Conservation (phyloP, 1,139 yeast species). For the Blastobotrys malaysiensis region DNA sequence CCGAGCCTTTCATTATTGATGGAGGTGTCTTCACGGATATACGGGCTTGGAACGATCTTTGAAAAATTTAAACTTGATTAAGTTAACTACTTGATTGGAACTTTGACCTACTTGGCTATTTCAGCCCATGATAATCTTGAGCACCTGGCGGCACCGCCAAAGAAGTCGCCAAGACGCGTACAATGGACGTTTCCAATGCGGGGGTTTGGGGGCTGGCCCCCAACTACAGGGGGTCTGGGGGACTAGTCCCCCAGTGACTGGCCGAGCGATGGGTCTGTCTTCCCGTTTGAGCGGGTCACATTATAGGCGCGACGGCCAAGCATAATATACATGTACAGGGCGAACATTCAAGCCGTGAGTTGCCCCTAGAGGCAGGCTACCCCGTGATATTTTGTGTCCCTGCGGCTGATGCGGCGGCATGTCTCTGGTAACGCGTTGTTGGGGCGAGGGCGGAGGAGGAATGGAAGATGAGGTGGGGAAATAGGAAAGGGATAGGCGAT, state of each 20-base stretch:
- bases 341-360: too few relatives aligned
- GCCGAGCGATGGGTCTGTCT: too few relatives aligned
- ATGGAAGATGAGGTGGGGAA: neutral
- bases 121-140: too few relatives aligned
- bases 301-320: too few relatives aligned
- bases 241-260: too few relatives aligned
- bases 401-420: neutral
- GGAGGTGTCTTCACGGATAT: neutral
- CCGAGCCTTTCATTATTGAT: conserved; percentile 33
- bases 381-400: neutral
- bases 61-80: neutral
- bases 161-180: too few relatives aligned
- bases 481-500: neutral
- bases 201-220: too few relatives aligned
- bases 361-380: neutral
- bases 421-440: neutral
- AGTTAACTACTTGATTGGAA: neutral
- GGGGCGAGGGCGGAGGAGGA: neutral
- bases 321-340: too few relatives aligned
- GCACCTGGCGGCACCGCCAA: too few relatives aligned
- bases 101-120: neutral
- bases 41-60: neutral
- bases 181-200: too few relatives aligned
- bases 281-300: too few relatives aligned
- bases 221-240: too few relatives aligned